Conservation (phyloP, 1,139 yeast genomes). For the Hemisphaericaspora subhashii region DNA sequence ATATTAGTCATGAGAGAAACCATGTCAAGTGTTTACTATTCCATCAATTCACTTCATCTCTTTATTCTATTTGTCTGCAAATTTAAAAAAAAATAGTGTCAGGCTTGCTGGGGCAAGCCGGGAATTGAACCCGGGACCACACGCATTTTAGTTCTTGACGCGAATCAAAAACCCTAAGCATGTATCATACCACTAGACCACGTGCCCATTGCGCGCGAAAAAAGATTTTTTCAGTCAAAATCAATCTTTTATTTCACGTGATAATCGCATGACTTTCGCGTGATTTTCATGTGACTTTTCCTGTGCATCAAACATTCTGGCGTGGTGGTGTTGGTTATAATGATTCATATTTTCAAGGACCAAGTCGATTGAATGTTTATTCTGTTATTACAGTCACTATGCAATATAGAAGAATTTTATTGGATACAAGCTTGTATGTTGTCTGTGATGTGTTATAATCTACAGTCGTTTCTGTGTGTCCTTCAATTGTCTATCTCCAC, state of each 20-base stretch:
- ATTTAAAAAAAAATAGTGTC: background rate
- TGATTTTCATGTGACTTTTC: background rate
- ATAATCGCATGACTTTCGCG: background rate
- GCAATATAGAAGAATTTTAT: no score
- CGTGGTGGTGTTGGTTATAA: background rate
- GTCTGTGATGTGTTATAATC: no score
- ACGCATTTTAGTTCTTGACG: constrained; percentile 6
- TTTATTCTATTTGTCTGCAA: background rate
- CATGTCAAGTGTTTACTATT: no score
- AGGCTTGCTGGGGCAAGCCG: constrained; percentile 12
- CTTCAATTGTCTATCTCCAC: no score
- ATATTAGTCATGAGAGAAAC: no score
- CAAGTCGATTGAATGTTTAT: background rate
- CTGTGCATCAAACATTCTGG: background rate
- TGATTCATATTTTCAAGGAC: background rate
- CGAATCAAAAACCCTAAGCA: constrained; percentile 20
- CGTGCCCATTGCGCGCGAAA: constrained; percentile 16
- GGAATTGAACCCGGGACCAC: constrained; percentile 30
- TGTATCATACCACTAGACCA: constrained; percentile 26
- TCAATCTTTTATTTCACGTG: background rate
- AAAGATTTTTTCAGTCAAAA: background rate
- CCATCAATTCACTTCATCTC: no score
- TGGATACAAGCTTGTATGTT: no score
- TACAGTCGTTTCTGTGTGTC: no score
- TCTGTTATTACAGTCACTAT: no score